Evolutionary conservation across 108 stramenopile genomes (phyloP), one percentile per base, ranked within the genome.

Genomic region (Stephanodiscus triporus): DNA sequence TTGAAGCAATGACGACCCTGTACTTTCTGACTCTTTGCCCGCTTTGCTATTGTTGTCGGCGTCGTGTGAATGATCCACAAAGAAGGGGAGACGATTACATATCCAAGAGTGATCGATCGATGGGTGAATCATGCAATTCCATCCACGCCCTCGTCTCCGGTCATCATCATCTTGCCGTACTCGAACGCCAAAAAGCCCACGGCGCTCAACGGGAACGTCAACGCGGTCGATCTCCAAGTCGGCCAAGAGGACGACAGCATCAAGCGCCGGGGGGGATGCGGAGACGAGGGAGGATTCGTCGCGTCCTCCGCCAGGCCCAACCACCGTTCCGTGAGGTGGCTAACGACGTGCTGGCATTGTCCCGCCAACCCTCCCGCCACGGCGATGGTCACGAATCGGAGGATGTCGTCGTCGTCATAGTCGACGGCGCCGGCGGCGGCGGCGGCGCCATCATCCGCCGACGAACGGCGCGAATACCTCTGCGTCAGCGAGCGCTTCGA

Each of bases 101-200:
- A n/a, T n/a, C n/a, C n/a, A n/a, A n/a, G n/a, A n/a, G n/a, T n/a
- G n/a, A n/a, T n/a, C n/a, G n/a, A n/a, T n/a, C n/a, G n/a, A n/a
- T n/a, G n/a, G n/a, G n/a, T n/a, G n/a, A n/a, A n/a, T n/a, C n/a
- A n/a, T n/a, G n/a, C n/a, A n/a, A n/a, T n/a, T n/a, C n/a, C n/a
- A 45, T 45, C 57, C n/a, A 51, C 29, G 40, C 63, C 45, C 10
- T 63, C 47, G 47, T 29, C 43, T 17, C 47, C 38, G 42, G n/a
- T 63, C 19, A 66, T 63, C 59, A 68, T 40, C n/a, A 72, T 6
- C 36, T 85, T 87, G 26, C 90, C 90, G 76, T 87, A 91, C 66
- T 91, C 90, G 82, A 87, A 91, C 9, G 90, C 90, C 32, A 91
- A 72, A 63, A 91, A 91, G 0, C 87, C 87, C 63, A 91, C 80